A percentile compares a stretch with the other conserved stretches of the same genome.
Conservation (phyloP, 768 basidiomycete genomes). For the Naganishia vaughanmartiniae region DNA sequence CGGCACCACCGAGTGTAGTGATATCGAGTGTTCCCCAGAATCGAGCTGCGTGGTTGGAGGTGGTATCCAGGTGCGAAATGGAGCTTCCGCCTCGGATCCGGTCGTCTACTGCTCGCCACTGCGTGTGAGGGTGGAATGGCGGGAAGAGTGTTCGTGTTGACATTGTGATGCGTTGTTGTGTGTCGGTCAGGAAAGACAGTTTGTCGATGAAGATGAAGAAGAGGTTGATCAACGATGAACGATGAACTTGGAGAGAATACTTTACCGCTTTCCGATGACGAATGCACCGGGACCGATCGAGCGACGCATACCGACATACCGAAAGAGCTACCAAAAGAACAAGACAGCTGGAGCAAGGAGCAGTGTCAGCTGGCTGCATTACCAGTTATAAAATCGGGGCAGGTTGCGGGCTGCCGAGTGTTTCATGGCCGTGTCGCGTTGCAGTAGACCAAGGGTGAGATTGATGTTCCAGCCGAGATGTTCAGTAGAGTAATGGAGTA, state of each 20-base stretch:
- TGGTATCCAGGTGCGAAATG: slow-evolving; percentile 43
- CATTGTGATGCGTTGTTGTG: slow-evolving; percentile 31
- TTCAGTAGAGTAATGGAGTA: too few relatives aligned
- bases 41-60: slow-evolving; percentile 34
- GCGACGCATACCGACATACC: neutral
- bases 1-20: slow-evolving; percentile 53
- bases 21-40: slow-evolving; percentile 52
- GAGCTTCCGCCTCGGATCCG: slow-evolving; percentile 52
- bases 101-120: slow-evolving; percentile 53
- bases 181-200: slow-evolving; percentile 25
- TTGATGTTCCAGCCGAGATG: too few relatives aligned
- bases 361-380: too few relatives aligned
- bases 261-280: neutral
- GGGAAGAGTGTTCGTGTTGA: slow-evolving; percentile 43
- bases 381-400: too few relatives aligned
- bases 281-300: neutral
- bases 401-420: too few relatives aligned
- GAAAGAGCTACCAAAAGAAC: too few relatives aligned
- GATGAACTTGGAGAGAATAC: neutral
- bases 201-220: neutral
- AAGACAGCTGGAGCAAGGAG: too few relatives aligned
- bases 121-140: slow-evolving; percentile 41
- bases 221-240: neutral
- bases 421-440: too few relatives aligned
- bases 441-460: too few relatives aligned